Evolutionary conservation across 306 rosid species (phyloP), one percentile per base, ranked within the genome.

Genomic region (Quercus alba): DNA sequence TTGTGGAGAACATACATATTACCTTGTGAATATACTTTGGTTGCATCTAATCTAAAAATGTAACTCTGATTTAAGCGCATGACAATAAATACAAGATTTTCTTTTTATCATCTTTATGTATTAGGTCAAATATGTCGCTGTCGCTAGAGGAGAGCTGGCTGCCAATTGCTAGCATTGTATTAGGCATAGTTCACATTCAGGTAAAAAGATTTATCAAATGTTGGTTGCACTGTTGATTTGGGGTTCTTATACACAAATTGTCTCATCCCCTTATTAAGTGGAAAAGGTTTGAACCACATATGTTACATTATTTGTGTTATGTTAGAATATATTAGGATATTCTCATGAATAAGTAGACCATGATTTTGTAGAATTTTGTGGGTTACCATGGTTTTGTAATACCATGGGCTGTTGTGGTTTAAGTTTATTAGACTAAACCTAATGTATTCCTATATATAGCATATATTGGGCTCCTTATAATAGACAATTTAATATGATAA

Each of bases 141-240:
- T 93, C 97, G 1, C 96, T 97, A 2, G 97, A 95, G 75, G 99
- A 95, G 66, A 93, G 97, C 74, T 95, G 98, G 99, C 88, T 93
- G 79, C 98, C 99, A 38, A 88, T 95, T 75, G 94, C 91, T 67
- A 91, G 99, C 90, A 91, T 95, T 74, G 66, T 95, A 35, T 86
- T 91, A 85, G 85, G 99, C 92, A 83, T 93, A 17, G 76, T 90
- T 87, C 99, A 95, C 73, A 73, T 91, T 81, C 99, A 95, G 99
- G 99, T 92, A 87, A 61, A 87, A 61, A 44, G 61, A 41, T 38
- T 71, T 57, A 20, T 66, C 64, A 25, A 28, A n/a, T 18, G 25
- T 35, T 19, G 72, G 72, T 26, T 44, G 13, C 59, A n/a, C 18
- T 64, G 62, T 46, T 79, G 64, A 30, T 1, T 72, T 19, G 51